Evolutionary conservation across 2,329 filamentous ascomycete species (phyloP).

Genomic region (Diaporthe sp.): DNA sequence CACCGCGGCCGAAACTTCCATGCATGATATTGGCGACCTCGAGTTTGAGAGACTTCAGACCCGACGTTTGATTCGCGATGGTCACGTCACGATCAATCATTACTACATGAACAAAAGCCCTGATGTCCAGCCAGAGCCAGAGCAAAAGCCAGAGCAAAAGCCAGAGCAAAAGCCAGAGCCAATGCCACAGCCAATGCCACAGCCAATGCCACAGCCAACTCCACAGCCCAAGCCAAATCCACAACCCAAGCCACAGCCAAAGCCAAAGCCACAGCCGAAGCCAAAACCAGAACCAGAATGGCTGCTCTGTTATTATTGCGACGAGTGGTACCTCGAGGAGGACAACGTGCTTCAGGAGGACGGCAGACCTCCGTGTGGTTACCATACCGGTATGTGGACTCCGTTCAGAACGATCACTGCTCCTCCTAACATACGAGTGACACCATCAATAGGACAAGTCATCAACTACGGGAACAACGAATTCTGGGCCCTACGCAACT

Average conservation of each 20-base stretch:
- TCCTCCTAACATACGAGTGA: neutral
- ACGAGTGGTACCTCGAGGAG: neutral
- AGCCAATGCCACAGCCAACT: neutral
- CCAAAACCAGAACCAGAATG: neutral
- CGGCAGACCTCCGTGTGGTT: neutral
- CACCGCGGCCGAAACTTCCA: too few species aligned
- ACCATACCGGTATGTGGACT: neutral
- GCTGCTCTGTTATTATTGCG: neutral
- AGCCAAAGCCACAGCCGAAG: neutral
- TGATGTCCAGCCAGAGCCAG: neutral
- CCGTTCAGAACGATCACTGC: too few species aligned
- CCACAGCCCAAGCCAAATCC: too few species aligned
- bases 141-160: neutral
- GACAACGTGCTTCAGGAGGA: neutral
- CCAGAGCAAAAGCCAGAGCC: neutral
- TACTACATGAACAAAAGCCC: neutral
- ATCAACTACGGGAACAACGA: neutral
- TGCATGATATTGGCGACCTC: neutral
- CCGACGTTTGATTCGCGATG: neutral
- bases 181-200: neutral
- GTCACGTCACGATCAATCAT: conserved; percentile 10
- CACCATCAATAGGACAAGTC: neutral
- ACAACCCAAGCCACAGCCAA: too few species aligned
- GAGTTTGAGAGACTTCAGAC: neutral
- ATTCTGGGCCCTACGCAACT: neutral